Conservation (phyloP, 2,329 filamentous ascomycete species). For the Colletotrichum theobromicola region DNA sequence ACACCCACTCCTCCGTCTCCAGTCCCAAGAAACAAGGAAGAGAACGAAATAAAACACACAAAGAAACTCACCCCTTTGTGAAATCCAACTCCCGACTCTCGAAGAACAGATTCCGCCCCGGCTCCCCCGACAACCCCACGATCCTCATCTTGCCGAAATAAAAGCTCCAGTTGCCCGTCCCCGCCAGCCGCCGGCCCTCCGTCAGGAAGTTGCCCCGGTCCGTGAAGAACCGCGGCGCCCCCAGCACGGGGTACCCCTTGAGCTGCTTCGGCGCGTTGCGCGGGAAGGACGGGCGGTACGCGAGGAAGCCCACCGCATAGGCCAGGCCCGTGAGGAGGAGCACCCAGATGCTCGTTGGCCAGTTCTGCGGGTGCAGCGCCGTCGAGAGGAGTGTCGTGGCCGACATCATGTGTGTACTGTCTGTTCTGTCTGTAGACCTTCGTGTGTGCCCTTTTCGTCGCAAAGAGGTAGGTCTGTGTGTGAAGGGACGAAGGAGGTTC, state of each 20-base stretch:
- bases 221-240: constrained; percentile 51
- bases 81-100: constrained; percentile 50
- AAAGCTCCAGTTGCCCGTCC: constrained; percentile 53
- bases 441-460: too few species aligned
- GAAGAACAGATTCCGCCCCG: constrained; percentile 47
- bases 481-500: not conserved
- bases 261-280: constrained; percentile 28
- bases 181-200: constrained; percentile 31
- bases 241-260: constrained; percentile 44
- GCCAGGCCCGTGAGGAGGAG: constrained; percentile 17
- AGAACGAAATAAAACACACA: too few species aligned
- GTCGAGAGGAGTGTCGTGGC: not conserved
- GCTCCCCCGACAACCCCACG: constrained; percentile 47
- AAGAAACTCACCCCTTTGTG: constrained; percentile 43
- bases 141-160: constrained; percentile 50
- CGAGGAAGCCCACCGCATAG: constrained; percentile 15
- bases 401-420: not conserved
- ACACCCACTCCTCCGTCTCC: not conserved
- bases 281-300: constrained; percentile 26
- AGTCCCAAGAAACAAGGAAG: not conserved
- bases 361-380: constrained; percentile 17
- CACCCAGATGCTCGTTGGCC: constrained; percentile 24
- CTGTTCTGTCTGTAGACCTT: too few species aligned
- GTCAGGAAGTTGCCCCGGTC: constrained; percentile 48
- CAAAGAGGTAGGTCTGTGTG: accelerated